phyloP scores from a whole-genome alignment of 306 rosid genomes.

The Lagenaria siceraria region DNA sequence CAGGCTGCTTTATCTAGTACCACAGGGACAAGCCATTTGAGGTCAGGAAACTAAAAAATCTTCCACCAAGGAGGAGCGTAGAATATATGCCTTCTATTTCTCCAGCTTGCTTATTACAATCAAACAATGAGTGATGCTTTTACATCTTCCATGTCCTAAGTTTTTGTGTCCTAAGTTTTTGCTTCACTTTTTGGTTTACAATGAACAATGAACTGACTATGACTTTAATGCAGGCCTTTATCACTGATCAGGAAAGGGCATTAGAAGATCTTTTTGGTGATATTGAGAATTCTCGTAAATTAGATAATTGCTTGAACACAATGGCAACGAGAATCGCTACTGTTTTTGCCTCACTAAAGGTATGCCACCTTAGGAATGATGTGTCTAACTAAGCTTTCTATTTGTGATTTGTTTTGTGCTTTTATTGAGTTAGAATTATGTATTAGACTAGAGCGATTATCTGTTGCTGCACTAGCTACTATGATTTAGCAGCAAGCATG shows the following conservation, averaged over 20 bases:
- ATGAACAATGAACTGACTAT: background rate
- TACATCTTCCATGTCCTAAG: background rate
- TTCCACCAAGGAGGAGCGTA: background rate
- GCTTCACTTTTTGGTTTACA: background rate
- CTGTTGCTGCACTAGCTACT: background rate
- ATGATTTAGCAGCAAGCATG: background rate
- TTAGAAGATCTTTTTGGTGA: constrained; percentile 61
- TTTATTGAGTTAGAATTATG: background rate
- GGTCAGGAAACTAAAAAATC: background rate
- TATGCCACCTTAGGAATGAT: constrained; percentile 8
- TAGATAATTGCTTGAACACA: constrained; percentile 42
- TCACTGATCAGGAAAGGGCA: constrained; percentile 74
- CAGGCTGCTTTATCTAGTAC: background rate
- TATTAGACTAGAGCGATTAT: background rate
- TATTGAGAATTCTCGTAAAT: constrained; percentile 42
- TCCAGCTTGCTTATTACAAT: background rate
- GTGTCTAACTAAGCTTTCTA: background rate
- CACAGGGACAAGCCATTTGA: background rate
- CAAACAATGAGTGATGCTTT: background rate
- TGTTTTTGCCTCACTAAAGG: constrained; percentile 89
- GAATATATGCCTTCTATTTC: background rate
- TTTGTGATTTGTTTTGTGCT: background rate
- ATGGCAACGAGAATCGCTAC: constrained; percentile 89
- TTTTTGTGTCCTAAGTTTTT: background rate
- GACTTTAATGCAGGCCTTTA: constrained; percentile 47